phyloP scores from a whole-genome alignment of 2,329 filamentous ascomycete genomes.

The Arthroderma uncinatum region DNA sequence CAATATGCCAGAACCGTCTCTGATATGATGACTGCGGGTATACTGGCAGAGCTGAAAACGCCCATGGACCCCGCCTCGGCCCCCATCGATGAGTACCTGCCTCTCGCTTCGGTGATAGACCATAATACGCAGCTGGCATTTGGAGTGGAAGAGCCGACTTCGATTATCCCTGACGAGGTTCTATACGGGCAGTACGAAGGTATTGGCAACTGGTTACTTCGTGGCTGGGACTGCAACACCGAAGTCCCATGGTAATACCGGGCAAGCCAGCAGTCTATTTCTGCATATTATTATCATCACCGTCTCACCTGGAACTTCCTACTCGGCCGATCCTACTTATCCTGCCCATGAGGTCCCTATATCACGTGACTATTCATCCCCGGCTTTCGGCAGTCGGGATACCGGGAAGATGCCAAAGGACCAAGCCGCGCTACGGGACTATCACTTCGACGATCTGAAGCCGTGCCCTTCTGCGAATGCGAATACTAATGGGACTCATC shows the following conservation, averaged over 20 bases:
- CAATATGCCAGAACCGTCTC: slow-evolving; percentile 16
- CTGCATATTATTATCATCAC: neutral
- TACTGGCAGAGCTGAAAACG: slow-evolving; percentile 16
- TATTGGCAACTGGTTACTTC: slow-evolving; percentile 23
- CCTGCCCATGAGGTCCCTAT: neutral
- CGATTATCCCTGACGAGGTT: slow-evolving; percentile 14
- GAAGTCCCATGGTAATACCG: slow-evolving; percentile 18
- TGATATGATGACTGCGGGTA: slow-evolving; percentile 18
- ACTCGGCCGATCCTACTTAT: neutral
- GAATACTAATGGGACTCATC: neutral
- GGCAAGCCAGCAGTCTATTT: neutral
- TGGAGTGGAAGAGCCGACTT: slow-evolving; percentile 11
- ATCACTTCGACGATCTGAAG: neutral
- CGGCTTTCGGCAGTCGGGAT: slow-evolving; percentile 5
- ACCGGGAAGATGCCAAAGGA: slow-evolving; percentile 19
- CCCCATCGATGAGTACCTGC: slow-evolving; percentile 17
- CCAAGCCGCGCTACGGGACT: slow-evolving; percentile 14
- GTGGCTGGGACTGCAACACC: slow-evolving; percentile 21
- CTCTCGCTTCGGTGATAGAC: slow-evolving; percentile 18
- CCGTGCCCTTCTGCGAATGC: neutral
- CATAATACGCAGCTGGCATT: slow-evolving; percentile 13
- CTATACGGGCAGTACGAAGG: slow-evolving; percentile 21
- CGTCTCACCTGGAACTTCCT: too few relatives aligned
- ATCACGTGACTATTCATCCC: neutral
- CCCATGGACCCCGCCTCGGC: slow-evolving; percentile 13